Percentiles rank a stretch among this genome's conserved stretches.
Evolutionary conservation across 352 stramenopile species (phyloP).

Genomic region (Lagenidium giganteum): DNA sequence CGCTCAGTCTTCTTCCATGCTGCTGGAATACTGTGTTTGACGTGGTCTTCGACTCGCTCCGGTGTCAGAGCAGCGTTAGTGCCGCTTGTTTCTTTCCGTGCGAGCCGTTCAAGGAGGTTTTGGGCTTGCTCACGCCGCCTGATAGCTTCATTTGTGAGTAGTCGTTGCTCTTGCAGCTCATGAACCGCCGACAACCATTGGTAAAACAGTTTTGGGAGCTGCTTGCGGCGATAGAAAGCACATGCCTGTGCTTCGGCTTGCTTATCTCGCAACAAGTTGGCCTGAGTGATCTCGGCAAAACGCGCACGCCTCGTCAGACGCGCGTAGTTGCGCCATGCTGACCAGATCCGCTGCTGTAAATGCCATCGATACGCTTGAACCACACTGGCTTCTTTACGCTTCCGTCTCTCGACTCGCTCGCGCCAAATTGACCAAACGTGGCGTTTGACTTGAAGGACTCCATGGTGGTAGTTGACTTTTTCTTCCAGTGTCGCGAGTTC

Average conservation of each 20-base stretch:
- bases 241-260: conserved; percentile 11
- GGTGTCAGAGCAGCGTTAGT: background rate
- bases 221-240: conserved; percentile 26
- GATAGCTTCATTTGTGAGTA: conserved; percentile 15
- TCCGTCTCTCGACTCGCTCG: conserved; percentile 5
- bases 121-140: conserved; percentile 31
- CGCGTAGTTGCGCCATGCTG: conserved; percentile 8
- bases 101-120: conserved; percentile 10
- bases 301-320: conserved; percentile 1
- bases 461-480: background rate
- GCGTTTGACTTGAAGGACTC: conserved; percentile 10
- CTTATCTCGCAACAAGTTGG: conserved; percentile 18
- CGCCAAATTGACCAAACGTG: conserved; percentile 17
- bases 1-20: too few relatives aligned
- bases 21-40: background rate
- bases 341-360: conserved; percentile 16
- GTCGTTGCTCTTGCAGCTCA: conserved; percentile 23
- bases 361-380: conserved; percentile 15
- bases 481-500: conserved; percentile 6
- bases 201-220: conserved; percentile 46
- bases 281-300: conserved; percentile 6
- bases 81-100: conserved; percentile 1
- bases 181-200: conserved; percentile 24
- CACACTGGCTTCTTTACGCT: conserved; percentile 8
- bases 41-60: background rate